Evolutionary conservation across 2,329 filamentous ascomycete species (phyloP).

Genomic region (Coniochaeta pulveracea): DNA sequence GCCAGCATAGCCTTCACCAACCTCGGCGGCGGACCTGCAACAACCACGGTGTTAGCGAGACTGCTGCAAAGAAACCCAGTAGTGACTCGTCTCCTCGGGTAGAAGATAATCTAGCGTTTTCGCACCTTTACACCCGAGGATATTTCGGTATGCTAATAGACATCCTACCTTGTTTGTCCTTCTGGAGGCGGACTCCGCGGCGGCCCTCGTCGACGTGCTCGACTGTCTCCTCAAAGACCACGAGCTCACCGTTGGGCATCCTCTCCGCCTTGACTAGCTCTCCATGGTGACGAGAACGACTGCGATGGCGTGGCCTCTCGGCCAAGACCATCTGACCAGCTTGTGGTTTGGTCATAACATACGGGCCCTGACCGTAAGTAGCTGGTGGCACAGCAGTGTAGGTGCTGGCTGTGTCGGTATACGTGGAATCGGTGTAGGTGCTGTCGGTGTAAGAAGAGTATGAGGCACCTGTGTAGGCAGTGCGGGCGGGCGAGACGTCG

Average conservation of each 20-base stretch:
- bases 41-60: constrained; percentile 12
- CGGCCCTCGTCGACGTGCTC: constrained; percentile 42
- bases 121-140: constrained; percentile 39
- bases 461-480: constrained; percentile 12
- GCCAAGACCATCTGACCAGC: constrained; percentile 26
- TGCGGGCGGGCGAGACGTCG: constrained; percentile 35
- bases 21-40: constrained; percentile 49
- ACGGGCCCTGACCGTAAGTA: constrained; percentile 13
- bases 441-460: constrained; percentile 16
- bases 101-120: constrained; percentile 15
- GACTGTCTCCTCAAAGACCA: constrained; percentile 50
- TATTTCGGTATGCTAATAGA: constrained; percentile 69
- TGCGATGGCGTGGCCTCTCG: constrained; percentile 22
- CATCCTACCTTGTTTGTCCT: constrained; percentile 95
- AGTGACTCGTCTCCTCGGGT: constrained; percentile 2
- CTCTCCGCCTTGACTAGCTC: constrained; percentile 46
- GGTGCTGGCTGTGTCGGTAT: constrained; percentile 17
- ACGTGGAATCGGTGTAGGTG: constrained; percentile 16
- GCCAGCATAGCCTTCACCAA: constrained; percentile 60
- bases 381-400: constrained; percentile 25
- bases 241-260: constrained; percentile 47
- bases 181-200: constrained; percentile 60
- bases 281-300: constrained; percentile 6
- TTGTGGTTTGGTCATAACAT: constrained; percentile 16
- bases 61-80: constrained; percentile 10